Evolutionary conservation across 805 yeast species (phyloP).

Genomic region (Cyberlindnera samutprakarnensis): DNA sequence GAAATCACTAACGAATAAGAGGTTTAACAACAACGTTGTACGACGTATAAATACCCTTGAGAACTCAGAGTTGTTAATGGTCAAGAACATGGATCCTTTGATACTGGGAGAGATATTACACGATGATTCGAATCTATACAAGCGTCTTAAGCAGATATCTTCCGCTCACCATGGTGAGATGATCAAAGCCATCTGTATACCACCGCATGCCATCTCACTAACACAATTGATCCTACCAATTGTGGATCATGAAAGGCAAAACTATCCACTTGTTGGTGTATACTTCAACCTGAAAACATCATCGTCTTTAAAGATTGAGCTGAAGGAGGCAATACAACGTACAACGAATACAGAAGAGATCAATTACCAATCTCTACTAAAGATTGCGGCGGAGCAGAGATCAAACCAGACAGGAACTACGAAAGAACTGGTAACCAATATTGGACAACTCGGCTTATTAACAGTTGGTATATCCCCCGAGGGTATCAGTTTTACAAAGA

Average conservation of each 20-base stretch:
- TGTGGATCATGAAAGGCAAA: conserved; percentile 1
- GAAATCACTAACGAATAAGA: conserved; percentile 7
- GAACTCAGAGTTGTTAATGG: not conserved
- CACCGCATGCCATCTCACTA: conserved; percentile 8
- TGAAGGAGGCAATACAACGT: conserved; percentile 1
- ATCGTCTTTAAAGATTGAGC: conserved; percentile 6
- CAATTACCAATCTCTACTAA: conserved; percentile 11
- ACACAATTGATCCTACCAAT: conserved; percentile 7
- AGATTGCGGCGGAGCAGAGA: conserved; percentile 11
- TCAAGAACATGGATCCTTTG: conserved; percentile 6
- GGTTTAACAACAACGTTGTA: conserved; percentile 5
- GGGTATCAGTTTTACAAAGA: not conserved
- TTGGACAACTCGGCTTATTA: conserved; percentile 6
- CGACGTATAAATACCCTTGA: conserved; percentile 1
- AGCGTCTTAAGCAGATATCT: conserved; percentile 1
- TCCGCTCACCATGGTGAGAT: not conserved
- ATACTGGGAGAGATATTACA: conserved; percentile 1
- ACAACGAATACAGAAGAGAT: conserved; percentile 1
- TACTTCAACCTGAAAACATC: conserved; percentile 7
- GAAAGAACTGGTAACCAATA: conserved; percentile 4
- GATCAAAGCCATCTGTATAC: conserved; percentile 10
- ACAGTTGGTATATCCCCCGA: not conserved
- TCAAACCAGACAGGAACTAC: conserved; percentile 3
- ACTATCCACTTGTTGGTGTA: conserved; percentile 3
- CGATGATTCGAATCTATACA: conserved; percentile 3